A percentile compares a stretch with the other conserved stretches of the same genome.
phyloP scores from a whole-genome alignment of 208 protist species.

The Naegleria gruberi region DNA sequence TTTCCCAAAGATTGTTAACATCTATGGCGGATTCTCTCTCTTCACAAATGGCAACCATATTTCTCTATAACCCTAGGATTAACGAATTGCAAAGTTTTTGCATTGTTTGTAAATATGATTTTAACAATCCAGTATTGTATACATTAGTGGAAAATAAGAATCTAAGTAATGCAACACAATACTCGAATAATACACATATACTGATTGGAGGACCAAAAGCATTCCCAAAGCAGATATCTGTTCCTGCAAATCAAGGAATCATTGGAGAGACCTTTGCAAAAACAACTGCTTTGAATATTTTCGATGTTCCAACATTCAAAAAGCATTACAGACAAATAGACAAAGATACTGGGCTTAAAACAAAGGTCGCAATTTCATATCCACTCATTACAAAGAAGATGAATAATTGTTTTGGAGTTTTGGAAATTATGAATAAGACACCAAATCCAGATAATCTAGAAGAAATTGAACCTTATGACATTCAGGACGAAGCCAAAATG shows the following conservation, averaged over 20 bases:
- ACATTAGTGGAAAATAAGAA: neutral
- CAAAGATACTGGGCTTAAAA: conserved; percentile 61
- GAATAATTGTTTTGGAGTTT: conserved; percentile 15
- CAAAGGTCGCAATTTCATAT: conserved; percentile 54
- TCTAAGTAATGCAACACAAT: neutral
- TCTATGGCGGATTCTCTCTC: neutral
- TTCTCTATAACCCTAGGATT: neutral
- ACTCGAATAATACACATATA: neutral
- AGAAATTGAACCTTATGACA: neutral
- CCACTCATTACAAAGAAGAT: conserved; percentile 21
- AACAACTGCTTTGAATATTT: conserved; percentile 54
- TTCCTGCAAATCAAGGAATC: conserved; percentile 54
- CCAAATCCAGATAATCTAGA: neutral
- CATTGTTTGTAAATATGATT: neutral
- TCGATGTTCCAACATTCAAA: conserved; percentile 57
- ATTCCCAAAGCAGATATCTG: conserved; percentile 34
- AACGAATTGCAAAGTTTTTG: neutral
- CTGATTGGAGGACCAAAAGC: neutral
- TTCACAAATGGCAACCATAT: neutral
- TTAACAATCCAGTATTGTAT: neutral
- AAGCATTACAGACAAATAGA: conserved; percentile 59
- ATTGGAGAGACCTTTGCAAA: conserved; percentile 55
- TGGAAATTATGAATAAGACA: conserved; percentile 31
- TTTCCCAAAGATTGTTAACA: neutral
- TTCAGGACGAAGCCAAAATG: neutral